Conservation (phyloP, 306 rosid genomes). For the Trichosanthes truncata region DNA sequence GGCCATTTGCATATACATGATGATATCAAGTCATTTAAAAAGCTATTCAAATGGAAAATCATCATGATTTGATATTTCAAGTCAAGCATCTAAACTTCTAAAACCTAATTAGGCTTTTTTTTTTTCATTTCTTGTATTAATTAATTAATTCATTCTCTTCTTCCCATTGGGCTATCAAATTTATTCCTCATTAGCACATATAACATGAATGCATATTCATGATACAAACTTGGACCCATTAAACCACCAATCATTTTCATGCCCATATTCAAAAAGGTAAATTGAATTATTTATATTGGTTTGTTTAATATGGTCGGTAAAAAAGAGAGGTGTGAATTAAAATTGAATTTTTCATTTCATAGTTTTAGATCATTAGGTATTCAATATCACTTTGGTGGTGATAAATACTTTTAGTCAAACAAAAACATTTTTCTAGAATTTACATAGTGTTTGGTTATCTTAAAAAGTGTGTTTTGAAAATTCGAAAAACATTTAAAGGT, state of each 20-base stretch:
- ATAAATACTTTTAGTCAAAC: no score
- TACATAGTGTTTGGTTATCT: no score
- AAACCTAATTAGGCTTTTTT: neutral
- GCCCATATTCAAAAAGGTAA: neutral
- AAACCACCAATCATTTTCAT: neutral
- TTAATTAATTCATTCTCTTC: neutral
- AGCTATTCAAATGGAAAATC: neutral
- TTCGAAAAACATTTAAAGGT: no score
- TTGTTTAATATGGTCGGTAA: no score
- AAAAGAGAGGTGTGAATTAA: no score
- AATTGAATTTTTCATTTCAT: no score
- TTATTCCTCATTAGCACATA: neutral
- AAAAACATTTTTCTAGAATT: no score
- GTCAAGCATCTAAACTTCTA: neutral
- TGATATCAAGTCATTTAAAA: neutral
- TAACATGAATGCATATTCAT: neutral
- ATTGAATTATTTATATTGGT: neutral
- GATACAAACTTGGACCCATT: neutral
- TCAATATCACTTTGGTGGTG: no score
- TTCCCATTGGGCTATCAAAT: neutral
- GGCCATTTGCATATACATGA: neutral
- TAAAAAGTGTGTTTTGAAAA: neutral
- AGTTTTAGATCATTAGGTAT: no score
- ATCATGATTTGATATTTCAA: constrained; percentile 6
- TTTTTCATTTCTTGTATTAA: neutral